Evolutionary conservation across 2,329 filamentous ascomycete species (phyloP).

Genomic region (Fusarium sp.): DNA sequence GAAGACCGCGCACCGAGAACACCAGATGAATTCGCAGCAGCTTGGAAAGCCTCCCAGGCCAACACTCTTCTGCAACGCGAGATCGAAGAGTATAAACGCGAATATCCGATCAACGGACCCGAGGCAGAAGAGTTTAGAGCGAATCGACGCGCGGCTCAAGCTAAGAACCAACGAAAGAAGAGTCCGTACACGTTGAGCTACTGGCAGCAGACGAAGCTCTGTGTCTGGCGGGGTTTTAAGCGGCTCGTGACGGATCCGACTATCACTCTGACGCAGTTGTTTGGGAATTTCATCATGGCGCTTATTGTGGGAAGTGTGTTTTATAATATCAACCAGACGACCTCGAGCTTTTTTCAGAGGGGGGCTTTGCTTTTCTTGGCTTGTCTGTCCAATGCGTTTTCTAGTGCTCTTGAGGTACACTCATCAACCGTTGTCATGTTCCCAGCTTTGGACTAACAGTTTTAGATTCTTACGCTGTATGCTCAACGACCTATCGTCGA

Average conservation of each 20-base stretch:
- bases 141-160: constrained; percentile 55
- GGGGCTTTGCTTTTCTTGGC: constrained; percentile 60
- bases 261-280: constrained; percentile 49
- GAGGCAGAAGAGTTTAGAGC: constrained; percentile 58
- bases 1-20: constrained; percentile 46
- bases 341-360: constrained; percentile 55
- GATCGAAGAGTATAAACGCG: constrained; percentile 58
- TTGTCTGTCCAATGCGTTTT: constrained; percentile 59
- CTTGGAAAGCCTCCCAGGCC: constrained; percentile 39
- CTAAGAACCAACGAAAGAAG: constrained; percentile 47
- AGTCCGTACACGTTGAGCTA: constrained; percentile 38
- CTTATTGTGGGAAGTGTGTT: constrained; percentile 62
- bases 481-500: constrained; percentile 45
- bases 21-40: constrained; percentile 48
- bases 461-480: constrained; percentile 43
- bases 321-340: constrained; percentile 54
- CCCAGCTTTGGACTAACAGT: constrained; percentile 38
- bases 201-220: constrained; percentile 30
- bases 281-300: constrained; percentile 57
- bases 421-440: too few species aligned
- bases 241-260: constrained; percentile 51
- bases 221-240: constrained; percentile 47
- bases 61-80: constrained; percentile 53
- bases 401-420: constrained; percentile 42
- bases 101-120: constrained; percentile 45